Evolutionary conservation across 2,329 filamentous ascomycete species (phyloP).

Genomic region (Colletotrichum gloeosporioides): DNA sequence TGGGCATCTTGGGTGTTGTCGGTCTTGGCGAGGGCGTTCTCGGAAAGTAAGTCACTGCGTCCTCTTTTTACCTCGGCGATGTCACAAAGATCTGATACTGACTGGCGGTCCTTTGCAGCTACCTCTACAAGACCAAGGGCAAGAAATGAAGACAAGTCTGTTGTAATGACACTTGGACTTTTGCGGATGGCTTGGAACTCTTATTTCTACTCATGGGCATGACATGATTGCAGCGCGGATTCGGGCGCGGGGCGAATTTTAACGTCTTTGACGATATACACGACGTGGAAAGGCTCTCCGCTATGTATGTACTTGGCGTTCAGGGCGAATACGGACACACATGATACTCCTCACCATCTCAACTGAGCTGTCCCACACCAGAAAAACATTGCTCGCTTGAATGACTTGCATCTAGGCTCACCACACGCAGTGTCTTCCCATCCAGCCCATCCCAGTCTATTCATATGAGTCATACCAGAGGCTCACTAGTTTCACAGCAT

Average conservation of each 20-base stretch:
- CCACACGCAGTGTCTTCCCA: neutral
- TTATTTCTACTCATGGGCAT: conserved; percentile 4
- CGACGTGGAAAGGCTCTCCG: conserved; percentile 4
- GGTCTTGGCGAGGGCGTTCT: conserved; percentile 56
- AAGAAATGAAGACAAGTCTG: conserved; percentile 29
- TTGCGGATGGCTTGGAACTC: neutral
- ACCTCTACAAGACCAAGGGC: conserved; percentile 39
- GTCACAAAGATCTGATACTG: neutral
- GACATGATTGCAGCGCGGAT: conserved; percentile 12
- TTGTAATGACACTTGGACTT: neutral
- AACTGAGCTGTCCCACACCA: neutral
- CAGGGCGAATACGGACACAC: conserved; percentile 7
- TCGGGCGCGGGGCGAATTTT: conserved; percentile 1
- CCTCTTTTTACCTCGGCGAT: neutral
- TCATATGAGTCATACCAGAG: neutral
- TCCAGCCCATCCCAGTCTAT: neutral
- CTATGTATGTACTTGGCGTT: conserved; percentile 20
- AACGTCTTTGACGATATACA: conserved; percentile 11
- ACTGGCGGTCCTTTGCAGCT: conserved; percentile 26
- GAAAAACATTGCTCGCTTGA: neutral
- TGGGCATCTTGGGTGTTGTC: conserved; percentile 55
- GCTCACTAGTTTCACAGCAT: neutral
- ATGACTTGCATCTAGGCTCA: neutral
- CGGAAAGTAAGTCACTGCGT: conserved; percentile 40
- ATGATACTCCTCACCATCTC: conserved; percentile 13